Evolutionary conservation across 2,329 filamentous ascomycete species (phyloP).

Genomic region (Fusarium sp.): DNA sequence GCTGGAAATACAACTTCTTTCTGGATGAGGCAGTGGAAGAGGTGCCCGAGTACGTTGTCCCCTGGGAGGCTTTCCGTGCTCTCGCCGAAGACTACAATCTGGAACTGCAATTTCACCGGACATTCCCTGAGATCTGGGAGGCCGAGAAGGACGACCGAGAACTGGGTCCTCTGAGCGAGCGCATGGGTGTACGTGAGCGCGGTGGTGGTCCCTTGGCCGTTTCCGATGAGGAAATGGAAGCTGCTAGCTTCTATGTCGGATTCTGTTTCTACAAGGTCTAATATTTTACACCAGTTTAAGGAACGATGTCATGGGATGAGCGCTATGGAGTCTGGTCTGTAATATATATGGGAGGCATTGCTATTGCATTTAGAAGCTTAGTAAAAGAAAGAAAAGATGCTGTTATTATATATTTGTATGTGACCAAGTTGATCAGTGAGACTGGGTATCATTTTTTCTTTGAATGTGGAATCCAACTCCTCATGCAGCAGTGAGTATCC

Average conservation of each 20-base stretch:
- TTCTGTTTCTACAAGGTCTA: slow-evolving; percentile 98
- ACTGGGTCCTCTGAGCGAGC: slow-evolving; percentile 85
- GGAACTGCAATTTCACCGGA: slow-evolving; percentile 92
- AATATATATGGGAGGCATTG: slow-evolving; percentile 1
- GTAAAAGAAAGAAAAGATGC: slow-evolving; percentile 28
- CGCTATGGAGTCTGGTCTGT: slow-evolving; percentile 9
- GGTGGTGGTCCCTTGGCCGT: slow-evolving; percentile 75
- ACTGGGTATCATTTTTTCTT: slow-evolving; percentile 50
- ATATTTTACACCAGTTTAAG: background rate
- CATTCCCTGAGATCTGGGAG: slow-evolving; percentile 91
- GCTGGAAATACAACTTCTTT: slow-evolving; percentile 98
- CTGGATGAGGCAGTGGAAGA: slow-evolving; percentile 96
- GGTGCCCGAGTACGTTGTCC: slow-evolving; percentile 96
- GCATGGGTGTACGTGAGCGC: slow-evolving; percentile 91
- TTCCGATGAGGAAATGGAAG: slow-evolving; percentile 89
- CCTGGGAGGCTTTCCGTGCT: slow-evolving; percentile 96
- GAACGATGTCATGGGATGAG: slow-evolving; percentile 9
- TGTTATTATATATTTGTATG: slow-evolving; percentile 37
- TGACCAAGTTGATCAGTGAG: slow-evolving; percentile 32
- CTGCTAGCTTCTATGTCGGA: slow-evolving; percentile 88
- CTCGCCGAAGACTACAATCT: slow-evolving; percentile 97
- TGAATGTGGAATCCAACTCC: slow-evolving; percentile 42
- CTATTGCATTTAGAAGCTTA: background rate
- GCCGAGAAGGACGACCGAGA: slow-evolving; percentile 87
- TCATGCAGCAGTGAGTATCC: slow-evolving; percentile 27